phyloP scores from a whole-genome alignment of 176 grass and related monocot species.

The Olyra latifolia region DNA sequence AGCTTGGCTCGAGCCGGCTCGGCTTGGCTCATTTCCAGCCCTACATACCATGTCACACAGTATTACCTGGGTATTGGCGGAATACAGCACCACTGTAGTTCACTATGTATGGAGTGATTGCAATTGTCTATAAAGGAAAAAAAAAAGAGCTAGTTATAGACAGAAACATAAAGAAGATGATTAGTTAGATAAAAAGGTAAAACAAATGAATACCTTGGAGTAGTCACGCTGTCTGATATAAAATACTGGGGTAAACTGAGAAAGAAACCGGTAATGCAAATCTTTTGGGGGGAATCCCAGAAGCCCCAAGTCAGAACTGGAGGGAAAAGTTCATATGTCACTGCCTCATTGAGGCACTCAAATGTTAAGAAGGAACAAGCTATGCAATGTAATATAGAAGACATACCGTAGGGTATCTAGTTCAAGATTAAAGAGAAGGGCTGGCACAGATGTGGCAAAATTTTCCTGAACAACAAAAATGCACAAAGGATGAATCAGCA shows the following conservation, averaged over 20 bases:
- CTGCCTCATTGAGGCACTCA: not conserved
- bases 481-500: not conserved
- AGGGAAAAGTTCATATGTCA: slow-evolving; percentile 19
- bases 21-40: too few species aligned
- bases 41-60: not conserved
- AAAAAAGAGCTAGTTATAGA: slow-evolving; percentile 24
- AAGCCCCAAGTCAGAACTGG: slow-evolving; percentile 94
- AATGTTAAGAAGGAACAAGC: not conserved
- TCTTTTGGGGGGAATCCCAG: slow-evolving; percentile 91
- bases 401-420: slow-evolving; percentile 84
- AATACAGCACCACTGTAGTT: slow-evolving; percentile 93
- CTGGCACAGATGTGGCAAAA: slow-evolving; percentile 65
- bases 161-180: slow-evolving; percentile 25
- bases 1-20: too few species aligned
- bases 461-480: slow-evolving; percentile 63
- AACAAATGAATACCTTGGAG: slow-evolving; percentile 70
- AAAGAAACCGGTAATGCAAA: slow-evolving; percentile 94
- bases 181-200: slow-evolving; percentile 12
- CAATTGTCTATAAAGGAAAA: slow-evolving; percentile 65
- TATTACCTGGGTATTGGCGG: slow-evolving; percentile 88
- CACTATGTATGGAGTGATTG: slow-evolving; percentile 83
- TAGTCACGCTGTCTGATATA: slow-evolving; percentile 96
- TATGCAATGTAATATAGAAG: slow-evolving; percentile 20
- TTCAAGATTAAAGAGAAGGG: slow-evolving; percentile 96
- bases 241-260: slow-evolving; percentile 87